Conservation (phyloP, 2,329 filamentous ascomycete species). For the Botrytis paeoniae region DNA sequence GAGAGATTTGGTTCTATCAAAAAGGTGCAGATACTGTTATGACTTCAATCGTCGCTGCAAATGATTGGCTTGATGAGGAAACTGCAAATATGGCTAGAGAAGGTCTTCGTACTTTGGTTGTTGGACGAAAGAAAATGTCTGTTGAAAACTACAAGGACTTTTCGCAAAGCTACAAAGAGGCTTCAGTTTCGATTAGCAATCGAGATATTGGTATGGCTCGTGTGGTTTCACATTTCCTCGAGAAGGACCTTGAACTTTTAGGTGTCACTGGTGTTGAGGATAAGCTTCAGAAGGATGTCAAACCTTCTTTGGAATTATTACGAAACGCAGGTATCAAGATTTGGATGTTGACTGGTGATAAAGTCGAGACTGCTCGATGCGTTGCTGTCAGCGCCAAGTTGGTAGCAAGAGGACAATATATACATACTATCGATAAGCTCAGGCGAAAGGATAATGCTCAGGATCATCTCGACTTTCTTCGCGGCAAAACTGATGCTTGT, state of each 20-base stretch:
- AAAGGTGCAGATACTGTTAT: conserved; percentile 99
- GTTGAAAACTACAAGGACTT: conserved; percentile 79
- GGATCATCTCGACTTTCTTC: conserved; percentile 83
- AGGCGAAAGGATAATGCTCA: conserved; percentile 81
- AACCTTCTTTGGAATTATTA: conserved; percentile 88
- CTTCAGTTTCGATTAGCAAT: conserved; percentile 73
- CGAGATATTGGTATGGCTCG: conserved; percentile 80
- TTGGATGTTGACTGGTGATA: conserved; percentile 99
- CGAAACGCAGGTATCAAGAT: conserved; percentile 98
- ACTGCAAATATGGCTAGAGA: conserved; percentile 99
- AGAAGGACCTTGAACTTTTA: conserved; percentile 84
- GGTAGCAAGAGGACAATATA: conserved; percentile 89
- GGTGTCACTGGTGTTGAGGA: conserved; percentile 99
- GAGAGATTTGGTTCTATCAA: conserved; percentile 97
- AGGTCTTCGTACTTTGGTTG: conserved; percentile 87
- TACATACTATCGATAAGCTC: conserved; percentile 86
- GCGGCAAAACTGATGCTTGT: conserved; percentile 81
- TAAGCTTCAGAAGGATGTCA: conserved; percentile 92
- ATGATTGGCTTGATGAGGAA: conserved; percentile 98
- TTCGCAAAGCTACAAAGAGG: conserved; percentile 68
- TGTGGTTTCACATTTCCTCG: conserved; percentile 76
- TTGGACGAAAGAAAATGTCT: conserved; percentile 87
- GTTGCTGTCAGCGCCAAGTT: conserved; percentile 94
- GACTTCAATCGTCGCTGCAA: conserved; percentile 89
- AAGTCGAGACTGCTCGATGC: conserved; percentile 94